phyloP scores from a whole-genome alignment of 108 stramenopile genomes.

The Ochromonas danica region DNA sequence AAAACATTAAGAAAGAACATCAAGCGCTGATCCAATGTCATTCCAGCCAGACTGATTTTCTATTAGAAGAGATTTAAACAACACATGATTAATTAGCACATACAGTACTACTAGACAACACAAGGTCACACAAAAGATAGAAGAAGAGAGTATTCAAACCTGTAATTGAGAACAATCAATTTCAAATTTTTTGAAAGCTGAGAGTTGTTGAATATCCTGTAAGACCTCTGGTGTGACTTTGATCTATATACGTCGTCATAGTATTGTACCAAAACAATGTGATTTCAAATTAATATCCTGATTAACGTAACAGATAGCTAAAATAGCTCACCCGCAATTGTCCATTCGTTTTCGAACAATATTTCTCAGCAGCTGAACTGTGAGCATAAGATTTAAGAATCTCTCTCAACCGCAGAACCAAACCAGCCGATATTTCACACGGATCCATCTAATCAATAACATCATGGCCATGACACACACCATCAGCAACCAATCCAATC shows the following conservation, averaged over 20 bases:
- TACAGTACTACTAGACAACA: too few relatives aligned
- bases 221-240: not conserved
- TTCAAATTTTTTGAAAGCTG: constrained; percentile 6
- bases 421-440: not conserved
- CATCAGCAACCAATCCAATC: too few relatives aligned
- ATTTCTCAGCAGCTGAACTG: not conserved
- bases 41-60: not conserved
- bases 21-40: not conserved
- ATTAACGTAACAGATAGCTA: too few relatives aligned
- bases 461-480: too few relatives aligned
- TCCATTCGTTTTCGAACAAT: not conserved
- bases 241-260: not conserved
- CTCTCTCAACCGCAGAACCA: not conserved
- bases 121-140: not conserved
- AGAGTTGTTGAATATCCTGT: not conserved
- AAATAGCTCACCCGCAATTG: too few relatives aligned
- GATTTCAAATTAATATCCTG: too few relatives aligned
- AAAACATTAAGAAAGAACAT: not conserved
- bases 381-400: not conserved
- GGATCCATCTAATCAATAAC: not conserved
- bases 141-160: not conserved
- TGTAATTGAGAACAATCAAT: not conserved
- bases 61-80: too few relatives aligned
- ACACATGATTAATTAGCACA: too few relatives aligned
- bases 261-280: too few relatives aligned